Base-by-base conservation (phyloP, 306 rosid species). In the Erythrophleum fordii region DNA sequence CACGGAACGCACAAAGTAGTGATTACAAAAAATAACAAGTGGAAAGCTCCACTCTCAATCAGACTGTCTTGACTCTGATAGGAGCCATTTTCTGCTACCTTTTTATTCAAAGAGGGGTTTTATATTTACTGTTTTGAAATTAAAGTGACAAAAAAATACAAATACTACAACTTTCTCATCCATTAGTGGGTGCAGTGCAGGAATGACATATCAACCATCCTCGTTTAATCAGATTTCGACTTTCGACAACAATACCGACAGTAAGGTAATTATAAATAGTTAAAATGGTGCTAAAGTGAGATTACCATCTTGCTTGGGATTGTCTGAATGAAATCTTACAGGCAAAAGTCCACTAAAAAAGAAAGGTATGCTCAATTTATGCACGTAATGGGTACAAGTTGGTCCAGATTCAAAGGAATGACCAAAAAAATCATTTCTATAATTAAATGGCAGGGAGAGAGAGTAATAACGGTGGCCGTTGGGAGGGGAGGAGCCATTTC, bases 161-260 rank as follows among this genome's bases (percentile, higher is more conserved):
- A 51, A 51, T 18, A 17, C 58, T 1, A 17, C 58, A 18, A 51
- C 58, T 51, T 51, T 51, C 23, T 51, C 25, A 0, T 6, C 8
- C 25, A 51, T 17, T 17, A 60, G 69, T 61, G 44, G 69, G 69
- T 31, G 69, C 69, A 61, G 69, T 31, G 69, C 69, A 61, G 69
- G 34, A 28, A 26, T 60, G 45, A 17, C 45, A 39, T 23, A 34
- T 49, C 29, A 66, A 35, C 28, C 46, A 11, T 67, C 31, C 29
- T 42, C 52, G 6, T 14, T 23, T 16, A 26, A 72, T 45, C 25
- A 69, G 51, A 37, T 13, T 58, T 56, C 22, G 12, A 17, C 60
- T 70, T 79, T 48, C 59, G 2, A 51, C 20, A 14, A 0, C 18
- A 73, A 20, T 41, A 41, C 55, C 39, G 10, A 39, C 60, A 58